phyloP scores from a whole-genome alignment of 345 rosid genomes.

The Pugionium dolabratum region DNA sequence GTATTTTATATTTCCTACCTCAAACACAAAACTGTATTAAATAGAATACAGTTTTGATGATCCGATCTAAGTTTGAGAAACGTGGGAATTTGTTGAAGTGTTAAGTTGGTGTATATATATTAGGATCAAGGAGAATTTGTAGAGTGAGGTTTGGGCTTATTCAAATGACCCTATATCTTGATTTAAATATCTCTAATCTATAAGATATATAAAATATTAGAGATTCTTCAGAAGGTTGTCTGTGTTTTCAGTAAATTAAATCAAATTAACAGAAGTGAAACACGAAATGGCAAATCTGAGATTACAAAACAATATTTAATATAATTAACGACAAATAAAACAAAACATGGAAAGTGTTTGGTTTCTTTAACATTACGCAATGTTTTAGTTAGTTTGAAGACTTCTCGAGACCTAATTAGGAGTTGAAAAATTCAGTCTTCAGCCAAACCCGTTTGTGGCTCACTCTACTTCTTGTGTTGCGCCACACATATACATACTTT shows the following conservation, averaged over 20 bases:
- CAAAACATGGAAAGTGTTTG: conserved; percentile 30
- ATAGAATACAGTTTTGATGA: conserved; percentile 10
- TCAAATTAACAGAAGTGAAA: conserved; percentile 22
- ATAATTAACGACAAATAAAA: conserved; percentile 19
- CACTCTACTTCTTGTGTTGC: conserved; percentile 37
- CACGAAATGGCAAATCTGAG: conserved; percentile 36
- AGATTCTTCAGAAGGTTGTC: conserved; percentile 40
- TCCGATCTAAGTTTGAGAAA: conserved; percentile 41
- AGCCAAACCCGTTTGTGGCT: conserved; percentile 41
- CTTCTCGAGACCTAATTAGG: conserved; percentile 45
- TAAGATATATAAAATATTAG: conserved; percentile 7
- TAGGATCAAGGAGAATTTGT: conserved; percentile 31
- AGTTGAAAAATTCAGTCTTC: conserved; percentile 37
- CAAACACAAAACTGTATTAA: background rate
- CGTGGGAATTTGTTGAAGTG: conserved; percentile 30
- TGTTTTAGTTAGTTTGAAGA: conserved; percentile 40
- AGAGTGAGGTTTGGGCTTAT: conserved; percentile 28
- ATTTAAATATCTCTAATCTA: too few relatives aligned
- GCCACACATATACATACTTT: conserved; percentile 15
- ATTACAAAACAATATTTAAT: conserved; percentile 19
- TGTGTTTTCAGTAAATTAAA: conserved; percentile 12
- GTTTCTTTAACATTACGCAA: conserved; percentile 42
- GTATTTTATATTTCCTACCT: conserved; percentile 11
- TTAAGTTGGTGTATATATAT: conserved; percentile 30
- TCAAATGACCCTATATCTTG: conserved; percentile 13